Evolutionary conservation across 2,329 filamentous ascomycete species (phyloP).

Genomic region (Verticillium nonalfalfae): DNA sequence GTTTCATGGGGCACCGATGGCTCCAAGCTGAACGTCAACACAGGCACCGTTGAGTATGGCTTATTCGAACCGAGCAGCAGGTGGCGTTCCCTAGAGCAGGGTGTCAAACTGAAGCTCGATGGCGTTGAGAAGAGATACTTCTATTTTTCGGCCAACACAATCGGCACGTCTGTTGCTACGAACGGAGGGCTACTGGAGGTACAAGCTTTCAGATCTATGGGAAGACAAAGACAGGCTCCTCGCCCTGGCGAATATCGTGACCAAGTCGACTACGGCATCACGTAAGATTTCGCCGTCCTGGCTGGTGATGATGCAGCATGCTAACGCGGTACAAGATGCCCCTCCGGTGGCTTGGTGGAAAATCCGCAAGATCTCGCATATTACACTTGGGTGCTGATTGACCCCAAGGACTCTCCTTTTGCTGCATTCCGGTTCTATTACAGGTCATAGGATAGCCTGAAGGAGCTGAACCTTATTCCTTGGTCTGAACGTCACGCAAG

Average conservation of each 20-base stretch:
- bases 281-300: constrained; percentile 27
- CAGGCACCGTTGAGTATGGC: constrained; percentile 35
- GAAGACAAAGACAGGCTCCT: constrained; percentile 34
- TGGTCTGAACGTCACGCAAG: not conserved
- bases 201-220: constrained; percentile 44
- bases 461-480: constrained; percentile 40
- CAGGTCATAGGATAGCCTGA: constrained; percentile 42
- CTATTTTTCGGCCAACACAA: constrained; percentile 29
- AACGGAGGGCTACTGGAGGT: constrained; percentile 52
- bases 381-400: constrained; percentile 46
- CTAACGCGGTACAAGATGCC: constrained; percentile 29
- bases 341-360: constrained; percentile 46
- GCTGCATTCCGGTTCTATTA: constrained; percentile 52
- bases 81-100: constrained; percentile 32
- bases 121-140: constrained; percentile 45
- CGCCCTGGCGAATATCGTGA: constrained; percentile 34
- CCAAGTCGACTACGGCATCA: constrained; percentile 45
- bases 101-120: constrained; percentile 21
- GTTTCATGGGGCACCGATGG: constrained; percentile 46
- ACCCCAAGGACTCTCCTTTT: constrained; percentile 45
- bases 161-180: constrained; percentile 27
- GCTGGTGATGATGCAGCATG: not conserved
- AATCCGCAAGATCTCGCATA: constrained; percentile 41
- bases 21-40: constrained; percentile 13
- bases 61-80: constrained; percentile 40